Conservation (phyloP, 768 basidiomycete genomes). For the Tubosaeta sp. region DNA sequence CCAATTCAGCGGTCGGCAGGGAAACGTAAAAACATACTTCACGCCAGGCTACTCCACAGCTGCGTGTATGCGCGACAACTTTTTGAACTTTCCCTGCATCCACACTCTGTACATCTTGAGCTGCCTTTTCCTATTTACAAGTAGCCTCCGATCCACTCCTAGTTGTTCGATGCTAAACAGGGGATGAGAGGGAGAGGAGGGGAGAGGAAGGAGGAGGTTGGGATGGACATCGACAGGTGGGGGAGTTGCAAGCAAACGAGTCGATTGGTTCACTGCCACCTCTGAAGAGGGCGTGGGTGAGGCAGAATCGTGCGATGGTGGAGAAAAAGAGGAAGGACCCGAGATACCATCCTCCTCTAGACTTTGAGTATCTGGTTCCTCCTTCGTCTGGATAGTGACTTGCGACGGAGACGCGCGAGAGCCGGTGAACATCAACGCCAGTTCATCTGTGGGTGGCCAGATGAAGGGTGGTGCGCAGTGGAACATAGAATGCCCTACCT, state of each 20-base stretch:
- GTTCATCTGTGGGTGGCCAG: slow-evolving; percentile 68
- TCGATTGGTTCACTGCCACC: neutral
- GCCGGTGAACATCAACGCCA: slow-evolving; percentile 78
- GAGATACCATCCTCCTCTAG: slow-evolving; percentile 13
- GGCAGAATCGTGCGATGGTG: slow-evolving; percentile 1
- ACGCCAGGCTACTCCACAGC: neutral
- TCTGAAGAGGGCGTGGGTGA: neutral
- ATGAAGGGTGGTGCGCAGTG: neutral
- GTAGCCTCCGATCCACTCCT: slow-evolving; percentile 82
- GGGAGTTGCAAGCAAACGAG: neutral
- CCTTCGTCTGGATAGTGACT: slow-evolving; percentile 29
- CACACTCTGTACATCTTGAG: slow-evolving; percentile 97
- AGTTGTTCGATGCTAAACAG: slow-evolving; percentile 81
- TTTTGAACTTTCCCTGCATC: slow-evolving; percentile 82
- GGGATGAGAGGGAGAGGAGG: slow-evolving; percentile 41
- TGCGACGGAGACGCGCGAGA: slow-evolving; percentile 35
- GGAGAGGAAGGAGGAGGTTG: slow-evolving; percentile 28
- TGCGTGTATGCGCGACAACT: slow-evolving; percentile 17
- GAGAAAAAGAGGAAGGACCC: slow-evolving; percentile 7
- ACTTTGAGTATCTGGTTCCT: slow-evolving; percentile 32
- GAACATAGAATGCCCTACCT: slow-evolving; percentile 40
- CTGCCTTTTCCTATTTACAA: slow-evolving; percentile 91
- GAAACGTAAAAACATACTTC: too few relatives aligned
- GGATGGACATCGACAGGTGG: slow-evolving; percentile 31
- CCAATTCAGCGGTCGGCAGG: too few relatives aligned